Evolutionary conservation across 192 early-diverging fungal genomes (phyloP), one percentile per base, ranked within the genome.

Genomic region (Dimargaris cristalligena): DNA sequence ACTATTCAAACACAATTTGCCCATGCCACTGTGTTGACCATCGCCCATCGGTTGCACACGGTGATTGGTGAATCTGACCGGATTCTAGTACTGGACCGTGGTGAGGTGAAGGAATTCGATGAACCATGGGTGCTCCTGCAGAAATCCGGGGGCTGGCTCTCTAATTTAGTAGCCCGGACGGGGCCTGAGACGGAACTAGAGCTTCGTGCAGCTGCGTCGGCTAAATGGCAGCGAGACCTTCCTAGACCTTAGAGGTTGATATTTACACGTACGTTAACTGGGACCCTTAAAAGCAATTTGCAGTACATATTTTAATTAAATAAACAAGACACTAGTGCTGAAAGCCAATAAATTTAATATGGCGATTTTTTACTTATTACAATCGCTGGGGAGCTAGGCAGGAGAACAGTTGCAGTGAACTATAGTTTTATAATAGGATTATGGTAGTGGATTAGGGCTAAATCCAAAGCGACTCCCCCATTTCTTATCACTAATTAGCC

Each of bases 11-110:
- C 63, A 8, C 65, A 80, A 54, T 83, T 84, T 63, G 52, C 67
- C 41, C 67, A 74, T 22, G 63, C 76, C 25, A 80, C 79, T 0
- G 80, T 87, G 2, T 66, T 87, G 8, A 80, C 80, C 59, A 87
- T 87, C 45, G 85, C 85, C 10, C 85, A 93, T 64, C 80, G 89
- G 41, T 68, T 88, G 28, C 81, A 88, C 58, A 88, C 86, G 2
- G 73, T 83, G 1, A 62, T 75, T 38, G 74, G 68, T n/a, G 64
- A 65, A 38, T 86, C 80, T 59, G 80, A 86, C 60, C 70, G 70
- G 3, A 71, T 86, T 10, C 62, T 79, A 55, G 80, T 86, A 3
- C 64, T 82, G 35, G 77, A 75, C 26, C 61, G 62, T 14, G 69
- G 73, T 14, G 41, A 62, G 47, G 62, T 72, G 3, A 48, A 65